Evolutionary conservation across 192 early-diverging fungal species (phyloP).

Genomic region (Backusella liffmaniae): DNA sequence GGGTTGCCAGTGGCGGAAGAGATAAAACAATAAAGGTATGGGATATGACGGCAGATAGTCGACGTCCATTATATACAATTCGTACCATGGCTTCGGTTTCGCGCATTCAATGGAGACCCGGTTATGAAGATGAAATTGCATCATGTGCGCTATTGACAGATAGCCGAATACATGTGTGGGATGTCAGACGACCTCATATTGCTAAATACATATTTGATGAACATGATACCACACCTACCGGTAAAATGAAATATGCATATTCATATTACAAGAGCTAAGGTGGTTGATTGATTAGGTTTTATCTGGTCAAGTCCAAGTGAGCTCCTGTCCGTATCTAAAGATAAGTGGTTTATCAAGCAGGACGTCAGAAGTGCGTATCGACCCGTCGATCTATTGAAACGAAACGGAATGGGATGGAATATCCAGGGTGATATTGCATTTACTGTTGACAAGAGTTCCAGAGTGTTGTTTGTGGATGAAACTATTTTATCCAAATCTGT

Average conservation of each 20-base stretch:
- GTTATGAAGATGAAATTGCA: slow-evolving; percentile 67
- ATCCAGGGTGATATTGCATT: slow-evolving; percentile 65
- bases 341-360: slow-evolving; percentile 68
- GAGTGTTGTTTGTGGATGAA: slow-evolving; percentile 35
- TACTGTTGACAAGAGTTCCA: slow-evolving; percentile 47
- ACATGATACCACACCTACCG: slow-evolving; percentile 69
- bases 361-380: slow-evolving; percentile 48
- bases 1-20: slow-evolving; percentile 74
- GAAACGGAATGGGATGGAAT: slow-evolving; percentile 62
- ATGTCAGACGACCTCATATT: slow-evolving; percentile 66
- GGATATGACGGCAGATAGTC: slow-evolving; percentile 65
- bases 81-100: slow-evolving; percentile 66
- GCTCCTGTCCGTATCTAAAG: slow-evolving; percentile 75
- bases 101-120: slow-evolving; percentile 72
- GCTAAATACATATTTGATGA: slow-evolving; percentile 65
- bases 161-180: slow-evolving; percentile 69
- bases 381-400: slow-evolving; percentile 47
- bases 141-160: slow-evolving; percentile 63
- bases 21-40: slow-evolving; percentile 80
- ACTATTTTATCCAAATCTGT: slow-evolving; percentile 20
- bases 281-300: slow-evolving; percentile 46
- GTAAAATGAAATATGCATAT: slow-evolving; percentile 28
- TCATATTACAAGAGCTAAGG: background rate
- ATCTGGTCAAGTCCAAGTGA: slow-evolving; percentile 62
- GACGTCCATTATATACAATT: slow-evolving; percentile 58